These are phyloP conservation scores for Gracilaria domingensis DNA, from an alignment of 23 red algal species.

Conservation along the genomic window DNA sequence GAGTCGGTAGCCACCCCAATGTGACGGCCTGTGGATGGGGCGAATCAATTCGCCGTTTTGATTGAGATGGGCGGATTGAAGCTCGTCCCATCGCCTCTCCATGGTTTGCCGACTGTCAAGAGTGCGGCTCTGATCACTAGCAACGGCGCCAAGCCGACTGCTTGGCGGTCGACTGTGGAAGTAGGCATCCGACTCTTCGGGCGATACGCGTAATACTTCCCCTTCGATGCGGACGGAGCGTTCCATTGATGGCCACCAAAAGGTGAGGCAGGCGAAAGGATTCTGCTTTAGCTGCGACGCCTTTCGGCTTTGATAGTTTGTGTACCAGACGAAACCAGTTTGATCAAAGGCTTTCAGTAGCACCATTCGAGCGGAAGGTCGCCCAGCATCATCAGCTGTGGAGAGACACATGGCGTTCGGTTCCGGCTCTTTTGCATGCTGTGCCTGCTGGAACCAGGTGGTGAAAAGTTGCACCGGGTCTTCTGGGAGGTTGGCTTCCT, in stretches of 20 bases:
- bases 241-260: conserved; percentile 95
- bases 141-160: conserved; percentile 78
- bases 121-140: conserved; percentile 73
- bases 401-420: conserved; percentile 99
- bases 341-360: conserved; percentile 86
- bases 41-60: conserved; percentile 45
- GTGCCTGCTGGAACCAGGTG: conserved; percentile 82
- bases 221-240: conserved; percentile 95
- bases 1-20: conserved; percentile 91
- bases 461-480: conserved; percentile 78
- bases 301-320: conserved; percentile 88
- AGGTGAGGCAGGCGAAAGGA: conserved; percentile 86
- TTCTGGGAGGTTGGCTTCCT: conserved; percentile 35
- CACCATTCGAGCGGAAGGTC: conserved; percentile 84
- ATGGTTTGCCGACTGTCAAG: conserved; percentile 50
- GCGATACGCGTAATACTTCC: conserved; percentile 48
- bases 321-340: conserved; percentile 95
- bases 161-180: conserved; percentile 74
- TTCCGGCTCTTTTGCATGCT: conserved; percentile 66
- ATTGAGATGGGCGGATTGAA: conserved; percentile 47
- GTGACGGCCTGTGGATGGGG: conserved; percentile 65
- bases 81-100: conserved; percentile 52
- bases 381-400: conserved; percentile 60
- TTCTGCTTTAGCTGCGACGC: conserved; percentile 73
- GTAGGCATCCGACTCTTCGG: conserved; percentile 79